Conservation (phyloP, 192 early-diverging fungal genomes). For the Mortierella antarctica region DNA sequence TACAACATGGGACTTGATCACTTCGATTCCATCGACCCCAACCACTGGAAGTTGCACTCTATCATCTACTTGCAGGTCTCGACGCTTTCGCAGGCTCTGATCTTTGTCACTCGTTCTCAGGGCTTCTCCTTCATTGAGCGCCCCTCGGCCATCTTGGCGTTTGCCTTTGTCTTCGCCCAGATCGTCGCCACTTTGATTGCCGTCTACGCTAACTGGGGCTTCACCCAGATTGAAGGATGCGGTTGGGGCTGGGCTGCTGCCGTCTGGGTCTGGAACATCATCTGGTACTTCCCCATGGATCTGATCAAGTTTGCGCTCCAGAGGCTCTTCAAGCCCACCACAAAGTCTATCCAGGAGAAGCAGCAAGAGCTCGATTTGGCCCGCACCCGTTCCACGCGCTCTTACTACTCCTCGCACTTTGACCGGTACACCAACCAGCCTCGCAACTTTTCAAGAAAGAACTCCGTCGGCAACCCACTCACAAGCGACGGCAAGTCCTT, state of each 20-base stretch:
- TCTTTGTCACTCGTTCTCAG: conserved; percentile 81
- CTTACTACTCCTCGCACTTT: conserved; percentile 72
- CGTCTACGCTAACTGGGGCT: conserved; percentile 84
- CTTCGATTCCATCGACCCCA: conserved; percentile 54
- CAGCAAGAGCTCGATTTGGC: conserved; percentile 60
- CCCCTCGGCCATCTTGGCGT: conserved; percentile 73
- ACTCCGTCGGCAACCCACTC: conserved; percentile 54
- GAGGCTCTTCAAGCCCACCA: conserved; percentile 64
- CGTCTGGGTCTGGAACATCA: conserved; percentile 84
- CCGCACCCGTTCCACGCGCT: conserved; percentile 71
- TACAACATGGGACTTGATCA: conserved; percentile 67
- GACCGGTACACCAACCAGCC: conserved; percentile 61
- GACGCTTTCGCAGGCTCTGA: conserved; percentile 81
- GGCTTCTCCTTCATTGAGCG: conserved; percentile 82
- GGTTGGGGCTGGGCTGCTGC: conserved; percentile 82
- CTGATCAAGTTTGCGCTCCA: conserved; percentile 83
- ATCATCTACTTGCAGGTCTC: conserved; percentile 86
- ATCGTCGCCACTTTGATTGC: conserved; percentile 83
- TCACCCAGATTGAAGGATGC: conserved; percentile 76
- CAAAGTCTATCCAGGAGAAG: conserved; percentile 30
- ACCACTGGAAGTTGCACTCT: conserved; percentile 76
- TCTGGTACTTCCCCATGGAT: conserved; percentile 83
- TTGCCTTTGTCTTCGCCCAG: conserved; percentile 78
- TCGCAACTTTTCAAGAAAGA: conserved; percentile 57
- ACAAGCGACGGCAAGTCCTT: conserved; percentile 65